Conservation (phyloP, 2,329 filamentous ascomycete species). For the Fusarium concolor region DNA sequence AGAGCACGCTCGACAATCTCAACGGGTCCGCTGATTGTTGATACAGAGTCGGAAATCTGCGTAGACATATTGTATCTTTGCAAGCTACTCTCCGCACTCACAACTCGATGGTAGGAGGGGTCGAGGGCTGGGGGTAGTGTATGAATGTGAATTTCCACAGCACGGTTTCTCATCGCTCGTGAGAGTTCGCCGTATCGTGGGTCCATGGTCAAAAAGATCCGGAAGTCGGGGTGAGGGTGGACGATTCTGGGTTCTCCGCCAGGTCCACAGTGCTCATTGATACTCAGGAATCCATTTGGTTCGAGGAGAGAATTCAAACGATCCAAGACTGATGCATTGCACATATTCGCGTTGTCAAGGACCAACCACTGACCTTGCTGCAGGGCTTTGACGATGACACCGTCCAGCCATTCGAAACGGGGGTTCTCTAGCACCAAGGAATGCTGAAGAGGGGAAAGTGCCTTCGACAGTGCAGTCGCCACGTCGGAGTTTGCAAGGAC, state of each 20-base stretch:
- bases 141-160: conserved; percentile 86
- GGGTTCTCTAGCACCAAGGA: conserved; percentile 74
- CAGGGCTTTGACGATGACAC: conserved; percentile 87
- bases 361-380: conserved; percentile 91
- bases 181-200: conserved; percentile 93
- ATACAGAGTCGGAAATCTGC: conserved; percentile 46
- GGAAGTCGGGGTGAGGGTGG: conserved; percentile 84
- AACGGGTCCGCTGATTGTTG: conserved; percentile 38
- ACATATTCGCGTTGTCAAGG: conserved; percentile 96
- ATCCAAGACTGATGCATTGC: conserved; percentile 93
- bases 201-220: conserved; percentile 94
- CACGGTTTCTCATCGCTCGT: conserved; percentile 94
- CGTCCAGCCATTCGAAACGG: conserved; percentile 96
- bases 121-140: conserved; percentile 51
- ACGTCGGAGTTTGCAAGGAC: conserved; percentile 61
- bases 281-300: conserved; percentile 85
- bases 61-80: conserved; percentile 59
- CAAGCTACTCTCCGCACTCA: conserved; percentile 62
- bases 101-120: conserved; percentile 54
- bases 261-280: conserved; percentile 91
- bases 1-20: conserved; percentile 53
- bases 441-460: conserved; percentile 62
- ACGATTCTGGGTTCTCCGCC: conserved; percentile 85
- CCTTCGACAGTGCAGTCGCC: conserved; percentile 59
- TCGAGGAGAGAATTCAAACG: conserved; percentile 94